phyloP scores from a whole-genome alignment of 2,329 filamentous ascomycete species.

The Aspergillus phoenicis region DNA sequence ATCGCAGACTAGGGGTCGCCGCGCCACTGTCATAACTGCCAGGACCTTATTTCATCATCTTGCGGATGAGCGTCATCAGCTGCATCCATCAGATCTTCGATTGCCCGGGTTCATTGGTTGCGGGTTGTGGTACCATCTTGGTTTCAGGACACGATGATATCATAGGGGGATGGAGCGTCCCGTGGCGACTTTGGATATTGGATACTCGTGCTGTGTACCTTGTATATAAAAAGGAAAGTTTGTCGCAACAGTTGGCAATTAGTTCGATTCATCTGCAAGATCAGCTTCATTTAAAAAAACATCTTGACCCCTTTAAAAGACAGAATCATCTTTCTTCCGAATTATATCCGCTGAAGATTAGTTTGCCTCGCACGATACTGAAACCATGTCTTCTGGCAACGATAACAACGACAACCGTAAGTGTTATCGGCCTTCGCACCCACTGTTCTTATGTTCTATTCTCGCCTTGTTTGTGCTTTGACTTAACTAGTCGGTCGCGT shows the following conservation, averaged over 20 bases:
- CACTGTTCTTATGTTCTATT: background rate
- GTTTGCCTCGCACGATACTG: background rate
- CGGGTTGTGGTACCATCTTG: background rate
- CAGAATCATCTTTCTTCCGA: background rate
- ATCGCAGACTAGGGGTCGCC: background rate
- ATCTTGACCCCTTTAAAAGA: background rate
- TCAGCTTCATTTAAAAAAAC: background rate
- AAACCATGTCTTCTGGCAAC: constrained; percentile 2
- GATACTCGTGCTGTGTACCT: background rate
- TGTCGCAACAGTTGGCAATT: background rate
- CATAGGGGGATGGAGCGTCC: constrained; percentile 5
- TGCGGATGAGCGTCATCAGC: background rate
- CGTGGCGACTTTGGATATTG: background rate
- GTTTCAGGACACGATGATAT: constrained; percentile 4
- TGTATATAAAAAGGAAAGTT: constrained; percentile 1
- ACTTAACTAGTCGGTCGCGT: background rate
- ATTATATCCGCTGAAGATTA: background rate
- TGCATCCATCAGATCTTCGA: background rate
- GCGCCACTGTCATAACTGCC: constrained; percentile 3
- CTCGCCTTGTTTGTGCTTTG: background rate
- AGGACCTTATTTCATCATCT: constrained; percentile 5
- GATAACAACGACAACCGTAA: constrained; percentile 10
- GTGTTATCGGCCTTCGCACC: background rate
- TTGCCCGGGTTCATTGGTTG: background rate
- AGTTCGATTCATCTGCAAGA: background rate